Base-by-base conservation (phyloP, 78 protist species). In the Isochrysis galbana region DNA sequence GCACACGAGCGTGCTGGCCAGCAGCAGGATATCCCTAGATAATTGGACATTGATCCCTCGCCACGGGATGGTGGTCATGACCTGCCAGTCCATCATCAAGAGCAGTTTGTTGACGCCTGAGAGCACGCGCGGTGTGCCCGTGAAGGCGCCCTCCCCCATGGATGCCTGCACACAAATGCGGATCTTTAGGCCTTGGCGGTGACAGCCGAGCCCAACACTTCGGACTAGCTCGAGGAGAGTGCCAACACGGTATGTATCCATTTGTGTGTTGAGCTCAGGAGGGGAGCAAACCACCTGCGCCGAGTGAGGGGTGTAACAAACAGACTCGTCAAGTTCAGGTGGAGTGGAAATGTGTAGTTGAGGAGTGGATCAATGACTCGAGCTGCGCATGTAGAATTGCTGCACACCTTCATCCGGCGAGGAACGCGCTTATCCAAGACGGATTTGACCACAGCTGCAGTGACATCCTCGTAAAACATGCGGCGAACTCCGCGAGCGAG, bases 211-310 rank as follows among this genome's bases (percentile, higher is more conserved):
- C 29, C 61, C 61, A 14, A 34, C 80, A 70, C 34, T n/a, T 22
- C 84, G 84, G 61, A 89, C 92, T 32, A 89, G 80, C 92, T 89
- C 92, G 51, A 89, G 92, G 69, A 89, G 41, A 1, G 84, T 69
- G 36, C 92, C 92, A 26, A 69, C 80, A 1, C 92, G 82, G 92
- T 67, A 89, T 17, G 92, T 32, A 42, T 89, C 92, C 92, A 89
- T 89, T 61, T 89, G 69, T 36, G 47, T 72, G 80, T 89, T 89
- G 51, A 89, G 84, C 84, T 89, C 92, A 11, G 92, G 92, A 42
- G 92, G 82, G 23, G 45, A 10, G 55, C 22, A 17, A 42, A 10
- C 21, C 69, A 89, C 22, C 26, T 23, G 0, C 87, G 70, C 19
- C 77, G 83, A 32, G 36, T 51, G 54, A 3, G 88, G 34, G 88